Base-by-base conservation (phyloP, 2,329 filamentous ascomycete species). In the Aspergillus unguis region DNA sequence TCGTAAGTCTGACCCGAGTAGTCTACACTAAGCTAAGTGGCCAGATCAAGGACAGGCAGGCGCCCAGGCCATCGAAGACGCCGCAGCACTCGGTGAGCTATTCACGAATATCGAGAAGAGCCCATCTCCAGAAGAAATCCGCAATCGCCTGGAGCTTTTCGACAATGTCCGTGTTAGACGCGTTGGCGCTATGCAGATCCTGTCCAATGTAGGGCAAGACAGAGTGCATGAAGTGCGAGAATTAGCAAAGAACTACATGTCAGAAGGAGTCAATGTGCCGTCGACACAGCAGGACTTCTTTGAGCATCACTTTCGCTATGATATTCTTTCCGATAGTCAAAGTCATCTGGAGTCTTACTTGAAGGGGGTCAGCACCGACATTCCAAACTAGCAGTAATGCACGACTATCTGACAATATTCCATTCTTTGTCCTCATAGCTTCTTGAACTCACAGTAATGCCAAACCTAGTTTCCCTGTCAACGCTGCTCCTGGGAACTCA, bases 51-150 rank as follows among this genome's bases (percentile, higher is more conserved):
- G 62, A 10, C 67, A 71, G 58, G 66, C 65, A 1, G 60, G 65
- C 6, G 66, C 67, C 33, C 65, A 67, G 46, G 67, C 68, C 6
- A 68, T 71, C 31, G 68, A 71, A 53, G 67, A 70, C 41, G 67
- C 58, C 1, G 67, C 65, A 4, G 67, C 67, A 0, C 49, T 71
- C 0, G 25, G 48, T 10, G 41, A 44, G 42, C 2, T 50, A 28
- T 50, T 50, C 23, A 8, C 41, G 2, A 42, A 8, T n/a, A 9
- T 50, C 3, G 11, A 23, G 4, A 11, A 6, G 4, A 8, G 6
- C 7, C 10, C 28, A 1, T 3, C 41, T 1, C 26, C n/a, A 5
- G 41, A 40, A 6, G 48, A 50, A 17, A 50, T 50, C 10, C 27
- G n/a, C 8, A 25, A 23, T 1, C 41, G 48, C 1, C 33, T 50